phyloP scores from a whole-genome alignment of 1,139 yeast genomes.

The Suhomyces bokatorum region DNA sequence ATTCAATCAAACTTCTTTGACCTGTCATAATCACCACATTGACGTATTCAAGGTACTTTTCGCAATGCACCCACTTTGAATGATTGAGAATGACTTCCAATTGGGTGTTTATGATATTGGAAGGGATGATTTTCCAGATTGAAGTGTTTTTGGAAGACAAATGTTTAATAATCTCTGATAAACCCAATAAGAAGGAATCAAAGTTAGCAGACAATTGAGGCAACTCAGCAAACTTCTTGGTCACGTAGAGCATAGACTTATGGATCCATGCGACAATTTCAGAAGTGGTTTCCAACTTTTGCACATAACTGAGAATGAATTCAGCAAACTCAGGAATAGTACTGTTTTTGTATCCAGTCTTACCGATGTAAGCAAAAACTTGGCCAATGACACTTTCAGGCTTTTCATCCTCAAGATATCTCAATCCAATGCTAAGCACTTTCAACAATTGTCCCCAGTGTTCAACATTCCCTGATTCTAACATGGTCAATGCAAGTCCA shows the following conservation, averaged over 20 bases:
- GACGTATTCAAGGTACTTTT: slow-evolving; percentile 43
- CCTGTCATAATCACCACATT: slow-evolving; percentile 39
- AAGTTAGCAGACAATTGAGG: slow-evolving; percentile 36
- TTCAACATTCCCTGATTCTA: slow-evolving; percentile 3
- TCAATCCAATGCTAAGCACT: slow-evolving; percentile 17
- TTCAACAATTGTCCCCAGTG: slow-evolving; percentile 19
- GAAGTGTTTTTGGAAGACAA: slow-evolving; percentile 16
- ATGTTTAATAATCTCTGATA: slow-evolving; percentile 19
- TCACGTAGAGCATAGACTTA: slow-evolving; percentile 57
- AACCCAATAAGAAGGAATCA: slow-evolving; percentile 23
- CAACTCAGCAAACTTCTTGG: slow-evolving; percentile 62
- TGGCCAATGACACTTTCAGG: slow-evolving; percentile 8
- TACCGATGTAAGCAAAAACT: slow-evolving; percentile 19
- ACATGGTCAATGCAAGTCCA: slow-evolving; percentile 9
- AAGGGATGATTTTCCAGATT: slow-evolving; percentile 49
- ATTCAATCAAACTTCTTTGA: slow-evolving; percentile 40
- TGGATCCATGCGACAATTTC: slow-evolving; percentile 39
- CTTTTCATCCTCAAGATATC: slow-evolving; percentile 6
- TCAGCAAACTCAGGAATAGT: slow-evolving; percentile 28
- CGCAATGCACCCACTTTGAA: slow-evolving; percentile 45
- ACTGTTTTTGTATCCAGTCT: slow-evolving; percentile 22
- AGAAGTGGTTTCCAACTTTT: slow-evolving; percentile 8
- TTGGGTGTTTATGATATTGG: slow-evolving; percentile 58
- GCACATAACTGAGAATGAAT: slow-evolving; percentile 19
- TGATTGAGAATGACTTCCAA: slow-evolving; percentile 61